phyloP scores from a whole-genome alignment of 805 yeast genomes.

The Barnettozyma pratensis region DNA sequence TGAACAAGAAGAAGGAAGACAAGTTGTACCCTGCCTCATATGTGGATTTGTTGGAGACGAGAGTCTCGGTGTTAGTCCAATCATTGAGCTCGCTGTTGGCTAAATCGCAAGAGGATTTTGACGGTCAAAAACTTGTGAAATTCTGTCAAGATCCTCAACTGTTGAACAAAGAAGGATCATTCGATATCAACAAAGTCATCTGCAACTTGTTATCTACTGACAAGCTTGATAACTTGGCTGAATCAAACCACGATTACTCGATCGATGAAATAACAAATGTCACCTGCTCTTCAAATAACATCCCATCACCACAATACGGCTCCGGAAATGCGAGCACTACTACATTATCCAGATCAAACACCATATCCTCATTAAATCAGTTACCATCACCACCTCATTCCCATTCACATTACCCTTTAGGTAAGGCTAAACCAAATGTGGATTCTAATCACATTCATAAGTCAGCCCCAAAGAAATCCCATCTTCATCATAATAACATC shows the following conservation, averaged over 20 bases:
- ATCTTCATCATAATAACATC: background rate
- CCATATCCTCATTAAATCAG: background rate
- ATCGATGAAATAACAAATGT: conserved; percentile 23
- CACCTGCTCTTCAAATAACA: background rate
- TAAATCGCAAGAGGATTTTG: conserved; percentile 11
- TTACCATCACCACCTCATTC: conserved; percentile 1
- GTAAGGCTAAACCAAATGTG: conserved; percentile 13
- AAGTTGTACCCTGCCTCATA: conserved; percentile 41
- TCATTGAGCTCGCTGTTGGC: conserved; percentile 27
- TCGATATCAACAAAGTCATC: conserved; percentile 25
- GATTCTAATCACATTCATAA: conserved; percentile 20
- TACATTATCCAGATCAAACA: background rate
- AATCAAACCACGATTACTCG: conserved; percentile 19
- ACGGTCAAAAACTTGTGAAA: conserved; percentile 7
- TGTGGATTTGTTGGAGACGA: conserved; percentile 44
- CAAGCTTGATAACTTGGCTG: conserved; percentile 22
- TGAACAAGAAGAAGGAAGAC: conserved; percentile 46
- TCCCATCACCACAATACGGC: background rate
- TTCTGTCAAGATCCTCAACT: conserved; percentile 18
- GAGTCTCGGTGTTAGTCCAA: conserved; percentile 43
- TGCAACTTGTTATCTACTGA: conserved; percentile 17
- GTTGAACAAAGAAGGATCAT: conserved; percentile 17
- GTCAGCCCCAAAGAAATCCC: conserved; percentile 4
- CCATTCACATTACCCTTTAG: conserved; percentile 8
- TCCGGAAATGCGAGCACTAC: background rate